Percentiles rank a stretch among this genome's conserved stretches.
Conservation (phyloP, 108 stramenopile genomes). For the Nannochloropsis salina region DNA sequence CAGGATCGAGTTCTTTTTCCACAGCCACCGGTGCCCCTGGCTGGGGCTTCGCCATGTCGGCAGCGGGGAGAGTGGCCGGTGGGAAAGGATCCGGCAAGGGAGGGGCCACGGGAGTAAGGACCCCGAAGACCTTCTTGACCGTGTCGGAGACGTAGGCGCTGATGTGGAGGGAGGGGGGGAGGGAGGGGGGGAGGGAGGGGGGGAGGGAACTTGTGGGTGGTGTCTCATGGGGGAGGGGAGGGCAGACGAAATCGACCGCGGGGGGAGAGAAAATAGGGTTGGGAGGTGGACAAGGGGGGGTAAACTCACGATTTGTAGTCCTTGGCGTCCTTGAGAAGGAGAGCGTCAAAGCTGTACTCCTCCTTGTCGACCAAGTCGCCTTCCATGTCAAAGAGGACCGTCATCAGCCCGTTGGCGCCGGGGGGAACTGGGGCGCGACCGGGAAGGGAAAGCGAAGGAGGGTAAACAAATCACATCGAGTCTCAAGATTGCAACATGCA, state of each 20-base stretch:
- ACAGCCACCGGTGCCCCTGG: background rate
- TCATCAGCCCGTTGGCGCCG: background rate
- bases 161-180: background rate
- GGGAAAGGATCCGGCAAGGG: background rate
- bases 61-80: background rate
- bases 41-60: background rate
- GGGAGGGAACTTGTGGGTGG: background rate
- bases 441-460: background rate
- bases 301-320: background rate
- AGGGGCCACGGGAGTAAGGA: background rate
- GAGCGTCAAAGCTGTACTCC: background rate
- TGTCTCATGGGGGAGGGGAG: background rate
- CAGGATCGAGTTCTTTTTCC: background rate
- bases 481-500: background rate
- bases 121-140: background rate
- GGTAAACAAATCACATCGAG: background rate
- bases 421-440: background rate
- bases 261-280: background rate
- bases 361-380: background rate
- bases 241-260: background rate
- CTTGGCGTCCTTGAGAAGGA: background rate
- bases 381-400: background rate
- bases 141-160: background rate
- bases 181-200: background rate
- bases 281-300: background rate